These are phyloP conservation scores for Staphylotrichum tortipilum DNA, from an alignment of 495 filamentous ascomycete genomes.

Conservation along the genomic window DNA sequence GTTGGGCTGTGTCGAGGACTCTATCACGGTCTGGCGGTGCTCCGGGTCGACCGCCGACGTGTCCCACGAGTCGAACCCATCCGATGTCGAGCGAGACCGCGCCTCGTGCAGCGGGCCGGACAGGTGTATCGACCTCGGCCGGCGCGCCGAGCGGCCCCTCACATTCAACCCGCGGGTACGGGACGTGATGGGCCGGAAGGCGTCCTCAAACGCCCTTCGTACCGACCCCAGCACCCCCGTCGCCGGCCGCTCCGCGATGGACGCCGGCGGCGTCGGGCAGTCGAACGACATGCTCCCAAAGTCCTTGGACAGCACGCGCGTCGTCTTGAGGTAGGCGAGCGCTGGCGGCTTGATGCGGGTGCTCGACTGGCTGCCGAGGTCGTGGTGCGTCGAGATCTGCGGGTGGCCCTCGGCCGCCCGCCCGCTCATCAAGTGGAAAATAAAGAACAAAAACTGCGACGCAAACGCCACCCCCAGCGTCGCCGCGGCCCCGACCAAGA, in stretches of 20 bases:
- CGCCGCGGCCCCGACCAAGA: slow-evolving; percentile 32
- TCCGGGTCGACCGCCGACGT: slow-evolving; percentile 53
- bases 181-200: slow-evolving; percentile 42
- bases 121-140: slow-evolving; percentile 31
- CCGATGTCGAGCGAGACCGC: slow-evolving; percentile 24
- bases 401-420: slow-evolving; percentile 17
- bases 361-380: slow-evolving; percentile 20
- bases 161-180: slow-evolving; percentile 36
- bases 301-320: slow-evolving; percentile 18
- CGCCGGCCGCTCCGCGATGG: slow-evolving; percentile 33
- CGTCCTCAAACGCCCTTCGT: slow-evolving; percentile 44
- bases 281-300: slow-evolving; percentile 21
- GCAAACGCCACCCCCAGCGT: slow-evolving; percentile 35
- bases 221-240: slow-evolving; percentile 40
- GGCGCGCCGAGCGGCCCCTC: slow-evolving; percentile 21
- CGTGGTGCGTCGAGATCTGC: slow-evolving; percentile 19
- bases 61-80: slow-evolving; percentile 64
- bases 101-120: slow-evolving; percentile 23
- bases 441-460: slow-evolving; percentile 32
- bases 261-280: slow-evolving; percentile 28
- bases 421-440: slow-evolving; percentile 28
- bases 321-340: slow-evolving; percentile 40
- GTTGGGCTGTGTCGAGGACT: slow-evolving; percentile 33
- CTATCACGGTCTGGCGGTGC: slow-evolving; percentile 45
- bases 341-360: slow-evolving; percentile 37